Percentiles rank a stretch among this genome's conserved stretches.
Evolutionary conservation across 2,329 filamentous ascomycete genomes (phyloP).

Genomic region (Xylogone sp.): DNA sequence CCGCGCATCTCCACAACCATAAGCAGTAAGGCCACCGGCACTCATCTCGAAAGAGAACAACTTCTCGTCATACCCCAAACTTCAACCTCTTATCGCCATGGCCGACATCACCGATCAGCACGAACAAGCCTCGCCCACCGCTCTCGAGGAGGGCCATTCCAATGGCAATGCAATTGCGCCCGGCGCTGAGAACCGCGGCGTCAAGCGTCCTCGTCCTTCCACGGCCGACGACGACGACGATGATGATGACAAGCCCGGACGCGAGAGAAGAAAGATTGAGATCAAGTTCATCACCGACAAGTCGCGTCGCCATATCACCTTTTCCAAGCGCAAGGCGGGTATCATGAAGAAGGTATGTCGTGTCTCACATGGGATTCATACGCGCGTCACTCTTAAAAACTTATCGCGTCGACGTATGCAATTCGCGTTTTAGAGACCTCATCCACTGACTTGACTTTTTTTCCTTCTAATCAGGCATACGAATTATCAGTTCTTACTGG

Average conservation of each 20-base stretch:
- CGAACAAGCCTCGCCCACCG: conserved; percentile 70
- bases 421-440: conserved; percentile 11
- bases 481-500: conserved; percentile 96
- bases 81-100: conserved; percentile 44
- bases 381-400: conserved; percentile 13
- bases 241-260: conserved; percentile 94
- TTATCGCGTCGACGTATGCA: no score
- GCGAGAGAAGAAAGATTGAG: conserved; percentile 98
- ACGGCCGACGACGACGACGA: conserved; percentile 92
- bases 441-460: conserved; percentile 14
- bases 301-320: conserved; percentile 98
- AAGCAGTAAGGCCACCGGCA: conserved; percentile 32
- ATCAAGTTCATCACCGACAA: conserved; percentile 99
- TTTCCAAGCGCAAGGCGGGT: conserved; percentile 98
- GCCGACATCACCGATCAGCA: conserved; percentile 77
- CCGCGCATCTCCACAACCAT: conserved; percentile 26
- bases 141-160: conserved; percentile 68
- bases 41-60: conserved; percentile 27
- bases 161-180: conserved; percentile 57
- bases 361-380: conserved; percentile 19
- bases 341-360: conserved; percentile 98
- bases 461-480: conserved; percentile 68
- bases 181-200: conserved; percentile 68
- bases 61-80: conserved; percentile 30
- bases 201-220: conserved; percentile 84